These are phyloP conservation scores for Rubia tinctorum DNA, from an alignment of 305 asterid species.

Conservation along the genomic window DNA sequence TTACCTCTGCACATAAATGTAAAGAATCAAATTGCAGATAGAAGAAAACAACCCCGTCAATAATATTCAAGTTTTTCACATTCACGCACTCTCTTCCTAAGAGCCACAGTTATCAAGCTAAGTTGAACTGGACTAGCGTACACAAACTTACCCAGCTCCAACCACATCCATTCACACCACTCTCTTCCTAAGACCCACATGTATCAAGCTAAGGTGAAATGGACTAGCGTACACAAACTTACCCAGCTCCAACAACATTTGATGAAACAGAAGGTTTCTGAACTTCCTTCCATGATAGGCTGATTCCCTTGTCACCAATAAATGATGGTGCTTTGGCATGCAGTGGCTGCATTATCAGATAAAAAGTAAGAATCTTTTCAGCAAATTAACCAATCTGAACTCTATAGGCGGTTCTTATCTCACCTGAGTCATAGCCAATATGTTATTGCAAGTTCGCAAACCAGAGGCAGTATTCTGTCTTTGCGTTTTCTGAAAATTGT, in stretches of 20 bases:
- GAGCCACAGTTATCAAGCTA: not conserved
- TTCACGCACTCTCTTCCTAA: not conserved
- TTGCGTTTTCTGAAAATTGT: conserved; percentile 65
- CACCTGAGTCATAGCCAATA: conserved; percentile 88
- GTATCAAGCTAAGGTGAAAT: not conserved
- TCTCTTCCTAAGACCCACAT: not conserved
- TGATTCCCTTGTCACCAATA: conserved; percentile 72
- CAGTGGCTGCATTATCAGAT: conserved; percentile 59
- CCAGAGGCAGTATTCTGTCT: conserved; percentile 74
- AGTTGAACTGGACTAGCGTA: no score
- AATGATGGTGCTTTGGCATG: conserved; percentile 84
- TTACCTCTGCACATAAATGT: conserved; percentile 47
- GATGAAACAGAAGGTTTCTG: conserved; percentile 50
- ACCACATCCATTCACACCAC: conserved; percentile 21
- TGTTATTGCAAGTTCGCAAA: conserved; percentile 86
- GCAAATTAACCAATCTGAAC: conserved; percentile 12
- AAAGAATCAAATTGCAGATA: not conserved
- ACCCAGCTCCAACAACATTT: conserved; percentile 55
- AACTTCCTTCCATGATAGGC: conserved; percentile 84
- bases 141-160: conserved; percentile 58
- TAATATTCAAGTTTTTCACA: not conserved
- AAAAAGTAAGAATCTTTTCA: conserved; percentile 20
- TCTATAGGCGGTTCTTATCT: conserved; percentile 5
- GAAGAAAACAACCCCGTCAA: not conserved
- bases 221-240: conserved; percentile 28